These are phyloP conservation scores for Withania somnifera DNA, from an alignment of 305 asterid genomes.

Conservation along the genomic window DNA sequence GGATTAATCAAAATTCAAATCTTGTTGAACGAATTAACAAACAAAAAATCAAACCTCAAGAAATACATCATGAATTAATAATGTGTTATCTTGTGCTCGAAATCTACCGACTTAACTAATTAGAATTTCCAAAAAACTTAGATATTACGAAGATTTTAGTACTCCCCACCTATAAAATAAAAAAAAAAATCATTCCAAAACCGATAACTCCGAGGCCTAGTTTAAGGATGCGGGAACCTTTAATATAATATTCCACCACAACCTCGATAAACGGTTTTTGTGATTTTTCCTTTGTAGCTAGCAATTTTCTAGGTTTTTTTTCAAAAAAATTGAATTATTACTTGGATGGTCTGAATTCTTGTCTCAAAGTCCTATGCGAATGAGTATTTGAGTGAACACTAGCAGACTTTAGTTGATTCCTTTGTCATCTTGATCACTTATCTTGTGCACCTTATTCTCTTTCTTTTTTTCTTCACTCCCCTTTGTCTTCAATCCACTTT, in stretches of 20 bases:
- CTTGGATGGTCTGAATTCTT: slow-evolving; percentile 13
- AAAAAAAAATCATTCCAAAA: background rate
- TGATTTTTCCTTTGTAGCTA: background rate
- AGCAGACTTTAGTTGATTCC: slow-evolving; percentile 28
- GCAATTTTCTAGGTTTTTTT: background rate
- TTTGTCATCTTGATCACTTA: background rate
- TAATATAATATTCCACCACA: background rate
- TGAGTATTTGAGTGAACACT: slow-evolving; percentile 41
- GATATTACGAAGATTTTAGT: background rate
- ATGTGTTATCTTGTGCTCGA: background rate
- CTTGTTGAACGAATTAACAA: background rate
- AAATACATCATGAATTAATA: too few relatives aligned
- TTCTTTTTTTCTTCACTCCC: background rate
- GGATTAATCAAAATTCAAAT: background rate
- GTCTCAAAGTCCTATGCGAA: slow-evolving; percentile 14
- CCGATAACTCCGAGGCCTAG: background rate
- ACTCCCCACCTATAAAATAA: background rate
- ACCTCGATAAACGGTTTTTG: background rate
- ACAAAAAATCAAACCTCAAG: background rate
- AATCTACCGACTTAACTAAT: background rate
- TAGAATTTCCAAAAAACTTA: too few relatives aligned
- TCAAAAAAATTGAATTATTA: background rate
- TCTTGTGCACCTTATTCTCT: slow-evolving; percentile 7
- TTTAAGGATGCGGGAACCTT: background rate
- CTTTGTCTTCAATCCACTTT: slow-evolving; percentile 2